Base-by-base conservation (phyloP, 139 green algal genomes). In the Ulvella scutata region DNA sequence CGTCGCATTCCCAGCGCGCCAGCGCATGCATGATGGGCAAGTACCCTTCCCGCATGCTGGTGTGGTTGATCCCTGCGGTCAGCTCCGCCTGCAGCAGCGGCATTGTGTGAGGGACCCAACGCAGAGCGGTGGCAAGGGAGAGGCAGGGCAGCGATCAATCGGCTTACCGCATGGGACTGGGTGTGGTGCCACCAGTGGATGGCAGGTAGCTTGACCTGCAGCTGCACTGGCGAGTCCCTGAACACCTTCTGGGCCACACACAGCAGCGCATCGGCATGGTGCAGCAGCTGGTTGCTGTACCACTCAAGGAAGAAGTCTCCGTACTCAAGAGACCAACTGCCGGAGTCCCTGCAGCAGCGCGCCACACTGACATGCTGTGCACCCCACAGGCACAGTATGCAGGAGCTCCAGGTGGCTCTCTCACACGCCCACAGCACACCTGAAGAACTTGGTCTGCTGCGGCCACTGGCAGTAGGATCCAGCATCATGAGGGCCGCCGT, bases 371-470 rank as follows among this genome's bases (percentile, higher is more conserved):
- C n/a, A n/a, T n/a, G n/a, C n/a, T n/a, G n/a, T n/a, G n/a, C n/a
- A 72, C 73, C 13, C 6, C n/a, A 75, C 36, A 36, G 20, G 35
- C 37, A 39, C 38, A 62, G 7, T 31, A 33, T 72, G 23, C 6
- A 89, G 74, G 86, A 91, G 76, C 77, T 75, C 20, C 87, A 87
- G 61, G 92, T 91, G 17, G 75, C 73, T 4, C 86, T 85, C 34
- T 91, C 86, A 89, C 90, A 96, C 31, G 77, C 85, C 39, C 91
- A n/a, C 91, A 20, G 78, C 85, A 9, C 78, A 36, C 3, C 43
- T 62, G 79, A 90, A 90, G 78, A 90, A 90, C 44, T 78, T 78
- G 0, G 79, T 85, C 72, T 89, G 79, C 37, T 84, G 79, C 3
- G 85, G 81, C 80, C 74, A 85, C 37, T 77, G 40, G 51, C 76